Conservation (phyloP, 1,284 basidiomycete genomes). For the Pholiota adiposa region DNA sequence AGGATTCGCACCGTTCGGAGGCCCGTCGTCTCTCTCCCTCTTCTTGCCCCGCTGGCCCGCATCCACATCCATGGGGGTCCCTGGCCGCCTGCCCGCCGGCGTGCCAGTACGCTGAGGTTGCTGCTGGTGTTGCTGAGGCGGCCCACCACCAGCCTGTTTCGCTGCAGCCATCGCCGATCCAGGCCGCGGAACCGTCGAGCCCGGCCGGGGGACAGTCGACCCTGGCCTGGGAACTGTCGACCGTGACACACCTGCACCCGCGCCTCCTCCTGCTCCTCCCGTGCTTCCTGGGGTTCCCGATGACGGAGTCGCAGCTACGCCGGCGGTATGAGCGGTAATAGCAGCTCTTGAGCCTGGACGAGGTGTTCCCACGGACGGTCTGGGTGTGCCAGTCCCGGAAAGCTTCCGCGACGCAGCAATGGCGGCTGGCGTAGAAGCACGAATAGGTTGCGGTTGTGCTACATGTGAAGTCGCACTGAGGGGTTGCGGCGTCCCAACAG, state of each 20-base stretch:
- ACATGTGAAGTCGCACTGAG: slow-evolving; percentile 29
- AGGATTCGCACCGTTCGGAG: slow-evolving; percentile 2
- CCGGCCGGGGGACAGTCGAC: slow-evolving; percentile 35
- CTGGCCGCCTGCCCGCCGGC: slow-evolving; percentile 4
- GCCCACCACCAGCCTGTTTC: slow-evolving; percentile 18
- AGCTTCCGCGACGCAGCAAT: slow-evolving; percentile 33
- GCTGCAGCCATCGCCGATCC: slow-evolving; percentile 27
- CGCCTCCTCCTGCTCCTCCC: slow-evolving; percentile 8
- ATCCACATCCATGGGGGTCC: slow-evolving; percentile 13
- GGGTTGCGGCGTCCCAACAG: slow-evolving; percentile 22
- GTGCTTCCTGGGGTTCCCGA: neutral
- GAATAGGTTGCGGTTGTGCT: slow-evolving; percentile 37
- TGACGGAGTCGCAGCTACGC: slow-evolving; percentile 4
- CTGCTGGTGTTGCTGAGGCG: slow-evolving; percentile 7
- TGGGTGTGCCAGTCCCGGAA: slow-evolving; percentile 24
- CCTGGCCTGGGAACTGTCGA: slow-evolving; percentile 33
- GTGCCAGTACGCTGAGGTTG: slow-evolving; percentile 2
- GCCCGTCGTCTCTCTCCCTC: slow-evolving; percentile 7
- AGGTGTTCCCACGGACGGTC: slow-evolving; percentile 26
- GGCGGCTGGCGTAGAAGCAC: slow-evolving; percentile 40
- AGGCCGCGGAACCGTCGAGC: slow-evolving; percentile 32
- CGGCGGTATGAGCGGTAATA: neutral
- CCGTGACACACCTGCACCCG: slow-evolving; percentile 13
- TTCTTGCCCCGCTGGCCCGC: slow-evolving; percentile 10
- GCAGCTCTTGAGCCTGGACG: slow-evolving; percentile 29